phyloP scores from a whole-genome alignment of 2,329 filamentous ascomycete genomes.

The Fusarium austroafricanum region DNA sequence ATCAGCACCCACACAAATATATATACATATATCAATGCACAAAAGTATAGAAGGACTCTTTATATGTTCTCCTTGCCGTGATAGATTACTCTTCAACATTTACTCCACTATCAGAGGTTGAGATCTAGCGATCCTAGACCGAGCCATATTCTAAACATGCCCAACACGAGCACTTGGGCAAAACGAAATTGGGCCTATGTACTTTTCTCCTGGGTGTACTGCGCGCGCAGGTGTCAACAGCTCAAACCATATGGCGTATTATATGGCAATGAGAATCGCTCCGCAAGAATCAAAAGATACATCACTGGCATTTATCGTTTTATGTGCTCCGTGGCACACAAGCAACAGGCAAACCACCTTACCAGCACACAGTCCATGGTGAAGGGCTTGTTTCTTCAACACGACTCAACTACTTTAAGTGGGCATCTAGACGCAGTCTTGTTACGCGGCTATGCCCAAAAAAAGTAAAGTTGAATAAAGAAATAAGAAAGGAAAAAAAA shows the following conservation, averaged over 20 bases:
- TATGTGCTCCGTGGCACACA: not conserved
- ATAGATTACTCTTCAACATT: not conserved
- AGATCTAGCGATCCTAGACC: not conserved
- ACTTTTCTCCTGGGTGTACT: not conserved
- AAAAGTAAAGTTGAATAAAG: too few relatives aligned
- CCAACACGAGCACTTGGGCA: not conserved
- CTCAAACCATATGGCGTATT: not conserved
- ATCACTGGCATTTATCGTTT: not conserved
- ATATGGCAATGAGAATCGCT: not conserved
- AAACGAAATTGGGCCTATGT: not conserved
- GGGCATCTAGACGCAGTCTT: conserved; percentile 9
- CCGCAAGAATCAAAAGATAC: not conserved
- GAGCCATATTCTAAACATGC: not conserved
- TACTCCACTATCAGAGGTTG: not conserved
- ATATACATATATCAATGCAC: too few relatives aligned
- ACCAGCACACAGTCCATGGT: not conserved
- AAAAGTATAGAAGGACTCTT: not conserved
- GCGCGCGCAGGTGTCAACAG: not conserved
- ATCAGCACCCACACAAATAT: too few relatives aligned
- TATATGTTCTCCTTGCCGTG: not conserved
- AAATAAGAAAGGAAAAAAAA: not conserved
- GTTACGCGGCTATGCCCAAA: not conserved
- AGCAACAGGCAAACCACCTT: not conserved
- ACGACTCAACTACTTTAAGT: not conserved
- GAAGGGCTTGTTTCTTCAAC: not conserved